Percentiles rank a stretch among this genome's conserved stretches.
These are phyloP conservation scores for Leccinum truebloodii DNA, from an alignment of 768 basidiomycete genomes.

Conservation along the genomic window DNA sequence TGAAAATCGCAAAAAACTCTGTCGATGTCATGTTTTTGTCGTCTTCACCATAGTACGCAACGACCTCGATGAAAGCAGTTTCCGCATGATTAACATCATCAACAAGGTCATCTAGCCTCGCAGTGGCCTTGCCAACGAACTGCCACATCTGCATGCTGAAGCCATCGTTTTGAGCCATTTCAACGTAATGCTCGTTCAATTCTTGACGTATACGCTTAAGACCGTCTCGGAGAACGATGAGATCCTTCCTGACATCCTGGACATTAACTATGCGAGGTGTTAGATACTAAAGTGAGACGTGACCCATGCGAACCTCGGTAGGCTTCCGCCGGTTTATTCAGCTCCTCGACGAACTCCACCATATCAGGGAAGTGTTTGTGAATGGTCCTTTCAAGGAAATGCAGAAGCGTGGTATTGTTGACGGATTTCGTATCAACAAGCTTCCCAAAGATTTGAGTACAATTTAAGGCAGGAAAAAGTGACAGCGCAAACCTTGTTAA, in stretches of 20 bases:
- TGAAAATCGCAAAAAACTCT: conserved; percentile 97
- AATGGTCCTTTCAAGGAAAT: conserved; percentile 91
- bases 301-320: conserved; percentile 69
- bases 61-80: conserved; percentile 77
- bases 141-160: conserved; percentile 93
- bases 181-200: conserved; percentile 75
- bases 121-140: conserved; percentile 76
- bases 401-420: conserved; percentile 90
- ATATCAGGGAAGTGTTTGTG: conserved; percentile 85
- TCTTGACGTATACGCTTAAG: conserved; percentile 81
- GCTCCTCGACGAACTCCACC: conserved; percentile 85
- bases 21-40: conserved; percentile 81
- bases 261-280: conserved; percentile 66
- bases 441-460: conserved; percentile 41
- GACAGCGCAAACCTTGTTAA: conserved; percentile 74
- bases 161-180: conserved; percentile 67
- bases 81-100: conserved; percentile 90
- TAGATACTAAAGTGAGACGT: conserved; percentile 2
- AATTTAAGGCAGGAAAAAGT: neutral
- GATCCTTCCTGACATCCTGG: conserved; percentile 78
- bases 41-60: conserved; percentile 93
- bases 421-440: conserved; percentile 97
- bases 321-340: conserved; percentile 87
- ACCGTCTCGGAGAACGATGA: conserved; percentile 70
- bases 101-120: conserved; percentile 76